Evolutionary conservation across 139 green algal species (phyloP), one percentile per base, ranked within the genome.

Genomic region (Spirogloea muscicola): DNA sequence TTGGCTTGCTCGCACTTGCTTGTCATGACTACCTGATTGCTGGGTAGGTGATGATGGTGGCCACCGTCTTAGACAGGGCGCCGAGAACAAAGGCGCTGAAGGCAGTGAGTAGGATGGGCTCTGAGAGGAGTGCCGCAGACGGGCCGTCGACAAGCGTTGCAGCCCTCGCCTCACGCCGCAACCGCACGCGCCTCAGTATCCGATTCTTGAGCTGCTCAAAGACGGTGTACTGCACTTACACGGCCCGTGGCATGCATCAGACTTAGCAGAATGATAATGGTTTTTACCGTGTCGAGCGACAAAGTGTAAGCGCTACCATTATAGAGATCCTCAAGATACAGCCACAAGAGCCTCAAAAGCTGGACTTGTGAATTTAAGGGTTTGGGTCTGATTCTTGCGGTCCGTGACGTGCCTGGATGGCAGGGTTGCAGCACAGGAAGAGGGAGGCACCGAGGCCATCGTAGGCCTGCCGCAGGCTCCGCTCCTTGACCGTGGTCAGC

Each of bases 171-270:
- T n/a, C n/a, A n/a, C n/a, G n/a, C n/a, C n/a, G 3, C n/a, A n/a
- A n/a, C n/a, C n/a, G n/a, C n/a, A n/a, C n/a, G 3, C 49, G 49
- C 21, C 51, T 16, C 55, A 76, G 39, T 6, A 68, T 18, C 18
- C 33, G 25, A 33, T 68, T 37, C 58, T 63, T 64, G 48, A 86
- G 42, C 62, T 85, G 81, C 64, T 86, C 81, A 49, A 85, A 86
- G 10, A 85, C 58, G 37, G 81, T 84, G 68, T 82, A 86, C 62
- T 86, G 77, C 59, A n/a, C n/a, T n/a, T n/a, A n/a, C n/a, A n/a
- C n/a, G n/a, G n/a, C n/a, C n/a, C n/a, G n/a, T n/a, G n/a, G n/a
- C n/a, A n/a, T n/a, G n/a, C n/a, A n/a, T n/a, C n/a, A n/a, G n/a
- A n/a, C n/a, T n/a, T n/a, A n/a, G n/a, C n/a, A n/a, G n/a, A n/a